Evolutionary conservation across 106 monocot genomes (phyloP), one percentile per base, ranked within the genome.

Genomic region (Phalaenopsis aphrodite): DNA sequence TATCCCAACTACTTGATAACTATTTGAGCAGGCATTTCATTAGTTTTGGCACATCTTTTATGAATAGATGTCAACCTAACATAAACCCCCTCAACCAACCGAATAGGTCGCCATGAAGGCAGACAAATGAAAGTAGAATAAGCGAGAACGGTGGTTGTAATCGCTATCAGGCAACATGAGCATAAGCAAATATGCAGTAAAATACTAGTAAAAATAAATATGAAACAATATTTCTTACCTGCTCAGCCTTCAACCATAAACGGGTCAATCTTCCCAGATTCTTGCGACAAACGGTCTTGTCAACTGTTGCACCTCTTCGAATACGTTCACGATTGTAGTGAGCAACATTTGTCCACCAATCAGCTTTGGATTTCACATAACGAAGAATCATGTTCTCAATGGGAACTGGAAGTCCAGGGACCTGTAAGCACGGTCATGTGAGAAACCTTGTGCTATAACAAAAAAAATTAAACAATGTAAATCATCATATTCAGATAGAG

Each of bases 291-390:
- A 99, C 99, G 7, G 99, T 99, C 75, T 99, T 99, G 64, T 99
- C 99, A 78, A 99, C 99, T 49, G 99, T 99, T 41, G 99, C 99
- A 86, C 99, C 99, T 69, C 99, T 87, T 86, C 99, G 89, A 68
- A 99, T 99, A 86, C 99, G 99, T 84, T 99, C 99, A 75, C 99
- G 95, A 68, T 99, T 99, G 65, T 95, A 99, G 80, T 99, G 99
- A 77, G 99, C 99, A 87, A 99, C 95, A 90, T 99, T 99, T n/a
- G 99, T 99, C 99, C 99, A 99, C 99, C 99, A 99, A 91, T 99
- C 99, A 65, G 99, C 95, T 79, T 99, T 99, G 30, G 99, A 99
- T 80, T 99, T 99, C 72, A 99, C 99, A 85, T 99, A 99, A 21
- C 99, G 93, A 80, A 99, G 99, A 80, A 99, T 99, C 95, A 99